Evolutionary conservation across 2,329 filamentous ascomycete genomes (phyloP), one percentile per base, ranked within the genome.

Genomic region (Setomelanomma holmii): DNA sequence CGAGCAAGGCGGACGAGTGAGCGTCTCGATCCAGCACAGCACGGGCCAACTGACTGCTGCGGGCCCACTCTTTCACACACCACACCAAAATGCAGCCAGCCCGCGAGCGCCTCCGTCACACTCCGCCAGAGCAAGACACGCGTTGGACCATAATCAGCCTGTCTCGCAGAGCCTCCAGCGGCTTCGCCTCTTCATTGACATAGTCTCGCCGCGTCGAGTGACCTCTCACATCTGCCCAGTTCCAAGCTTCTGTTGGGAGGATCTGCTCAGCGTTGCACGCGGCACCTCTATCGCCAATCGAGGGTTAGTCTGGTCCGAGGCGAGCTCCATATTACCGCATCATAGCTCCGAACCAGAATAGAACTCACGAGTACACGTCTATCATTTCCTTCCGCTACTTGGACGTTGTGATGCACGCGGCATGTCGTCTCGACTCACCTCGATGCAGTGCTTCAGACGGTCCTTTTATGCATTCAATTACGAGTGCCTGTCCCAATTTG

Each of bases 321-420:
- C 30, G 24, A 27, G 34, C 43, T 45, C 46, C 38, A 40, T 51
- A 60, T 58, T 58, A 58, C 61, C 54, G 42, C 57, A 53, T 60
- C 55, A 58, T 53, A 36, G 41, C 47, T 33, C 27, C 35, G 40
- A 21, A 41, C 39, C 41, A 52, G 35, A 53, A 59, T 60, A 47
- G 48, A 48, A 7, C 24, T 33, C 40, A n/a, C 40, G 12, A 12
- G 22, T 12, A n/a, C 33, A n/a, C 23, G 20, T 44, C 16, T 22
- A 36, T 36, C 34, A 16, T n/a, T 17, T 7, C 16, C n/a, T 14
- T 10, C 14, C 14, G 27, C 27, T 8, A 30, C 27, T 14, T 10
- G 10, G 27, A 30, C n/a, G 14, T 14, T 14, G 27, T 30, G 27
- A 30, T 30, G 27, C 47, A 19, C 19, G 14, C 6, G 20, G 19